A percentile compares a stretch with the other conserved stretches of the same genome.
Evolutionary conservation across 2,329 filamentous ascomycete species (phyloP).

Genomic region (Cryphonectria naterciae): DNA sequence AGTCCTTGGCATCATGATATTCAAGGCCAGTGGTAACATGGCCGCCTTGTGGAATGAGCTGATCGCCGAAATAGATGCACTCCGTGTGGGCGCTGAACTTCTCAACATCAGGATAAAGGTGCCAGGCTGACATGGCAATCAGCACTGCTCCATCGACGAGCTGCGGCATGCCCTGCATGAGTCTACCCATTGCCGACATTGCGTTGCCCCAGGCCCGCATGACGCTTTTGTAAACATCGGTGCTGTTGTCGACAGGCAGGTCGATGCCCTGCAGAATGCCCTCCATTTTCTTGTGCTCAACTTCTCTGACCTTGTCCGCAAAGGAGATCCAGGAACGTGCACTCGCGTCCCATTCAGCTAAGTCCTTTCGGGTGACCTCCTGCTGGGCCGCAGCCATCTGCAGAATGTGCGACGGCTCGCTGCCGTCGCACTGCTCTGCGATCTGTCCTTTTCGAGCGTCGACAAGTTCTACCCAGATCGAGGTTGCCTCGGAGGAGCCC

Average conservation of each 20-base stretch:
- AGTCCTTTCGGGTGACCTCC: conserved; percentile 33
- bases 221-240: conserved; percentile 36
- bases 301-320: conserved; percentile 36
- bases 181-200: conserved; percentile 35
- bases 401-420: background rate
- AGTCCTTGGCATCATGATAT: background rate
- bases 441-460: conserved; percentile 30
- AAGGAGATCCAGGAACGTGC: conserved; percentile 42
- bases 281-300: conserved; percentile 35
- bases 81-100: conserved; percentile 7
- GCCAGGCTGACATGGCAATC: conserved; percentile 40
- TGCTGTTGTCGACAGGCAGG: conserved; percentile 32
- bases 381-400: conserved; percentile 16
- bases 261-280: conserved; percentile 38
- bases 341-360: conserved; percentile 44
- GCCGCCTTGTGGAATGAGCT: background rate
- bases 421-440: background rate
- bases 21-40: background rate
- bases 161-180: conserved; percentile 37
- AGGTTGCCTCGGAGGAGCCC: conserved; percentile 33
- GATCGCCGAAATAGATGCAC: background rate
- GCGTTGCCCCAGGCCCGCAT: conserved; percentile 36
- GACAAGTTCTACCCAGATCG: conserved; percentile 38
- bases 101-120: conserved; percentile 41
- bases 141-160: conserved; percentile 35